Evolutionary conservation across 257 asterid genomes (phyloP), one percentile per base, ranked within the genome.

Genomic region (Cynanchum wilfordii): DNA sequence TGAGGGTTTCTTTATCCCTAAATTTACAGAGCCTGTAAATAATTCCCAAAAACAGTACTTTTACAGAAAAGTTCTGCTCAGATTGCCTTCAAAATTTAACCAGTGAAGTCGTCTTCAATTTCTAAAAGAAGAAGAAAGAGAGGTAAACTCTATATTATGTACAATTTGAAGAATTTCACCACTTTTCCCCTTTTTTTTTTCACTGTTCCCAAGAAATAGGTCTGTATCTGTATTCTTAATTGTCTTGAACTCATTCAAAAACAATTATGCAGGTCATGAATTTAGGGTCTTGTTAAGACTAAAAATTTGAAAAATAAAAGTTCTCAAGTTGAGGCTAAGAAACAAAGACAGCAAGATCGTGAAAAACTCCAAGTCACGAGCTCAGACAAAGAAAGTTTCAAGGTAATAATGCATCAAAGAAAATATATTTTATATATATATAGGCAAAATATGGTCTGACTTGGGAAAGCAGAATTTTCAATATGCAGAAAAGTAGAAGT

Each of bases 1-100:
- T 47, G 10, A 68, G 70, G 65, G 57, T 69, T 68, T 56, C 16
- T 33, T 68, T 56, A 22, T 33, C 54, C 70, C 71, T 50, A 75
- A 66, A 54, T 68, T 59, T 62, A 45, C 63, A 56, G 52, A 68
- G 30, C n/a, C 69, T 0, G 45, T 30, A 65, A 65, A 6, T 12
- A 64, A 47, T 59, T 8, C 52, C 40, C 42, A 63, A 19, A 49
- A 67, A 47, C 12, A 58, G 22, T 51, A 74, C 52, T 22, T 36
- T 36, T 15, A 30, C 47, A 54, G 54, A 68, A 56, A 50, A 57
- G 63, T 68, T 33, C 38, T 66, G 42, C 68, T 27, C 22, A 27
- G 16, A 20, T 44, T 22, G 40, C 66, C 59, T 68, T 29, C 70
- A 36, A 25, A 19, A 68, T 36, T 75, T 49, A 64, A 50, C 29